Conservation (phyloP, 2,329 filamentous ascomycete genomes). For the Xylariaceae sp. region DNA sequence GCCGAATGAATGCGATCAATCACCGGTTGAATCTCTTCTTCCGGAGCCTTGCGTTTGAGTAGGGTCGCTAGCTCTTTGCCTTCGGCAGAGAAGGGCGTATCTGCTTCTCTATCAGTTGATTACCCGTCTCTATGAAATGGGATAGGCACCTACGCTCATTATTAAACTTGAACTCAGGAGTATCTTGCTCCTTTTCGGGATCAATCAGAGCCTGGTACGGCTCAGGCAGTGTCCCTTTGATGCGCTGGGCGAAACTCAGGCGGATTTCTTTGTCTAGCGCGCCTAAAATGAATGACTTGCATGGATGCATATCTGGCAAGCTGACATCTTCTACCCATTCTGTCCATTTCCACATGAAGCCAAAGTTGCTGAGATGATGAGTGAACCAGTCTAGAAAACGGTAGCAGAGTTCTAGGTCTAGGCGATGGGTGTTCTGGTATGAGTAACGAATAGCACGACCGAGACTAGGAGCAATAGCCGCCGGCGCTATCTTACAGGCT, state of each 20-base stretch:
- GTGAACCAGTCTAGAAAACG: constrained; percentile 98
- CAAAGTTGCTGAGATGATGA: constrained; percentile 97
- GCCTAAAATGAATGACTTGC: constrained; percentile 91
- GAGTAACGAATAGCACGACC: constrained; percentile 91
- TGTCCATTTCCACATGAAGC: constrained; percentile 99
- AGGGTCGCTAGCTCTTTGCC: constrained; percentile 82
- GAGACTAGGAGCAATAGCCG: constrained; percentile 92
- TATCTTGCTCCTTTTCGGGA: constrained; percentile 89
- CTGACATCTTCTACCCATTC: constrained; percentile 92
- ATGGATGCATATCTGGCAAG: constrained; percentile 77
- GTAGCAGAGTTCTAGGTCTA: constrained; percentile 86
- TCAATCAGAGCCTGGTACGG: constrained; percentile 82
- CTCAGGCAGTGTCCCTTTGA: constrained; percentile 89
- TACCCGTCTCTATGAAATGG: constrained; percentile 7
- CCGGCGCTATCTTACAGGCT: constrained; percentile 92
- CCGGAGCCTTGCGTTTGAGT: constrained; percentile 81
- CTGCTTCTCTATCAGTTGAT: constrained; percentile 48
- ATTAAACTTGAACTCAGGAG: constrained; percentile 92
- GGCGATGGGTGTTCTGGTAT: constrained; percentile 79
- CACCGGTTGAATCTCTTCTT: constrained; percentile 83
- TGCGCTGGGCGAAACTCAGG: constrained; percentile 92
- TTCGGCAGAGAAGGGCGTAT: constrained; percentile 80
- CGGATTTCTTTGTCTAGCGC: constrained; percentile 96
- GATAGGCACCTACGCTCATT: constrained; percentile 67
- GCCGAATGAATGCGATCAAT: constrained; percentile 83